Evolutionary conservation across 345 rosid species (phyloP).

Genomic region (Erodium maritimum): DNA sequence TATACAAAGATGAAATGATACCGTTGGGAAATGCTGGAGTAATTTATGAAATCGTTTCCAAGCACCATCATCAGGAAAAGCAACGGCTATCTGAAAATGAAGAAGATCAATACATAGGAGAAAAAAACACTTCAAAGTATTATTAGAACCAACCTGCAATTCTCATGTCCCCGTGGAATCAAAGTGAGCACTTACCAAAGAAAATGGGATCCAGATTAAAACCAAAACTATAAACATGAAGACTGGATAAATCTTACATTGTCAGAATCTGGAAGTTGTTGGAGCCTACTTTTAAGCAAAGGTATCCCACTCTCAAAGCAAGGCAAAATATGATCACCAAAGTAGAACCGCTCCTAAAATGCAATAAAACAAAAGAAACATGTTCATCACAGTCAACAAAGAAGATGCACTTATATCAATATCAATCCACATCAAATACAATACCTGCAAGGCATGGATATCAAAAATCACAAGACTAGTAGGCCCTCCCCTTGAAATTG

Average conservation of each 20-base stretch:
- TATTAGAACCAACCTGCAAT: background rate
- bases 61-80: conserved; percentile 99
- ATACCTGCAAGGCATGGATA: conserved; percentile 95
- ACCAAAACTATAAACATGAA: too few relatives aligned
- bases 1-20: conserved; percentile 14
- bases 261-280: conserved; percentile 80
- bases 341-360: conserved; percentile 87
- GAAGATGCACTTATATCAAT: background rate
- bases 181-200: too few relatives aligned
- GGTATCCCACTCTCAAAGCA: conserved; percentile 97
- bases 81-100: conserved; percentile 69
- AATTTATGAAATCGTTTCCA: conserved; percentile 97
- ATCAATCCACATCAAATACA: background rate
- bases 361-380: conserved; percentile 2
- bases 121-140: background rate
- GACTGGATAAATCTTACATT: conserved; percentile 34
- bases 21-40: conserved; percentile 96
- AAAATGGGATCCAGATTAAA: too few relatives aligned
- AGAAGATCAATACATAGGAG: background rate
- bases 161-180: too few relatives aligned
- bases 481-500: conserved; percentile 83
- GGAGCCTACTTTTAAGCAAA: conserved; percentile 74
- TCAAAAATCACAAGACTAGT: conserved; percentile 95
- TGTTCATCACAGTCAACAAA: background rate
- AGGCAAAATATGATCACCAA: conserved; percentile 84